Conservation (phyloP, 331 rosid species). For the Cucumis variabilis region DNA sequence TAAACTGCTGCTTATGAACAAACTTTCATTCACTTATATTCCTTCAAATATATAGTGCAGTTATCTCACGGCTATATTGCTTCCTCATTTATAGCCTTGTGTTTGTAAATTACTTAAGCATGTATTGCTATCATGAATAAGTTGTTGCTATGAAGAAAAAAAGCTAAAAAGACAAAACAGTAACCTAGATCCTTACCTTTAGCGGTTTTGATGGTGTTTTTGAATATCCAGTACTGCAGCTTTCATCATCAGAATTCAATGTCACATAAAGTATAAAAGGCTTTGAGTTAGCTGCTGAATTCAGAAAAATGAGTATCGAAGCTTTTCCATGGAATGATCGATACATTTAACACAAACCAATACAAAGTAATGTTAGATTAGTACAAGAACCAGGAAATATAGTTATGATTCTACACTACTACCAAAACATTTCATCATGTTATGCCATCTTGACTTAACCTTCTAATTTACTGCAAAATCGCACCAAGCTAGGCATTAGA, state of each 20-base stretch:
- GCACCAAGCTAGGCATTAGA: neutral
- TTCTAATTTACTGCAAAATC: conserved; percentile 1
- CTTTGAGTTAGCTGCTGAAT: conserved; percentile 45
- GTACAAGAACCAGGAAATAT: neutral
- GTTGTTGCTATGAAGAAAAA: neutral
- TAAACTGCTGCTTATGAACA: no score
- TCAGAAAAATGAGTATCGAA: conserved; percentile 15
- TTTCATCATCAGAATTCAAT: conserved; percentile 47
- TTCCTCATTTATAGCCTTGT: neutral
- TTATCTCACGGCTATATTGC: no score
- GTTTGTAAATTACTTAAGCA: neutral
- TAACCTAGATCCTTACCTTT: conserved; percentile 41
- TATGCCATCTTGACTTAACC: neutral
- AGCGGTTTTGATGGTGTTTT: conserved; percentile 38
- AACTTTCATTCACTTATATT: no score
- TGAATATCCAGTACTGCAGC: conserved; percentile 36
- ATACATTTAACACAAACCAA: neutral
- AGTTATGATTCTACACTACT: neutral
- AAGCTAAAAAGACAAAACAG: neutral
- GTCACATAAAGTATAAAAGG: conserved; percentile 40
- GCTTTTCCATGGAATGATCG: neutral
- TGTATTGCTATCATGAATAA: neutral
- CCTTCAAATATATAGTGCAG: no score
- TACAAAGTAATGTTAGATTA: neutral
- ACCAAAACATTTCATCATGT: conserved; percentile 20